Percentiles rank a stretch among this genome's conserved stretches.
These are phyloP conservation scores for Neonectria neomacrospora DNA, from an alignment of 2,329 filamentous ascomycete genomes.

Conservation along the genomic window DNA sequence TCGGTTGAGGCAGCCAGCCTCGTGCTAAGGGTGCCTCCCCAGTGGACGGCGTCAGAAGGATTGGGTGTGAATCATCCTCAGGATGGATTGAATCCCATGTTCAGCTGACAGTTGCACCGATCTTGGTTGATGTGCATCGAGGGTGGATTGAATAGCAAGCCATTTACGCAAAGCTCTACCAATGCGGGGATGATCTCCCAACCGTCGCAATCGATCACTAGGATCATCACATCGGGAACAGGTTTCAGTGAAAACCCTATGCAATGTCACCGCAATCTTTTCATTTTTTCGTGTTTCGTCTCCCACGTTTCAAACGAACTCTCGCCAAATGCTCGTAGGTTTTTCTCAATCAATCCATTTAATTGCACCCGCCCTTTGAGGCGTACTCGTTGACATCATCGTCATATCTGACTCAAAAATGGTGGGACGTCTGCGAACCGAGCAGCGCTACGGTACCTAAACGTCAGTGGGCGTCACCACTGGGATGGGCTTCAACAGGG, in stretches of 20 bases:
- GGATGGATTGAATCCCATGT: constrained; percentile 9
- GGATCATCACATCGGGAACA: constrained; percentile 2
- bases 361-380: background rate
- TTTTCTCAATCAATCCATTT: background rate
- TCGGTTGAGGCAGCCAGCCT: background rate
- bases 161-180: constrained; percentile 42
- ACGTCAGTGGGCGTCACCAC: constrained; percentile 1
- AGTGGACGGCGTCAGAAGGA: background rate
- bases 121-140: constrained; percentile 7
- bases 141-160: constrained; percentile 30
- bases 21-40: background rate
- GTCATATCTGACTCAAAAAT: background rate
- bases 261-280: background rate
- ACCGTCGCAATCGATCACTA: constrained; percentile 4
- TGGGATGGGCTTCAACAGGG: background rate
- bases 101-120: constrained; percentile 27
- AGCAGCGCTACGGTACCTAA: background rate
- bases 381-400: constrained; percentile 1
- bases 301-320: background rate
- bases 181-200: constrained; percentile 12
- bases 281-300: background rate
- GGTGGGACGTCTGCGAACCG: too few species aligned
- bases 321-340: background rate
- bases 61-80: background rate
- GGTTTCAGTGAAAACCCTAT: background rate